These are phyloP conservation scores for Trematosphaeria pertusa DNA, from an alignment of 2,329 filamentous ascomycete genomes.

Conservation along the genomic window DNA sequence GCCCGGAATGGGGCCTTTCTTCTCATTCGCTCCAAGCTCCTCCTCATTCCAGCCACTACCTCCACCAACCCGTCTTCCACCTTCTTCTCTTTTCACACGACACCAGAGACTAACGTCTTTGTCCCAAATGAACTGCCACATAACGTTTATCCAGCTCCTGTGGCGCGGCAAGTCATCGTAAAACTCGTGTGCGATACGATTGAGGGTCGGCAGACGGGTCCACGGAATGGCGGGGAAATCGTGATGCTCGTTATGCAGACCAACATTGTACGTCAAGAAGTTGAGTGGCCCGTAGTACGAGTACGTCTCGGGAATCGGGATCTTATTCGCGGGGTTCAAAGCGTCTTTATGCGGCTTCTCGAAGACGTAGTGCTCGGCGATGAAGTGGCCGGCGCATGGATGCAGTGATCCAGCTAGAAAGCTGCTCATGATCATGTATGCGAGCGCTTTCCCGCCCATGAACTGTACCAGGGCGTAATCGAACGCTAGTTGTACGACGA, in stretches of 20 bases:
- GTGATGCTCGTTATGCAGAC: constrained; percentile 97
- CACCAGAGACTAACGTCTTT: constrained; percentile 88
- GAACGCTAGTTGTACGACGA: constrained; percentile 77
- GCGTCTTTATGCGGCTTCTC: constrained; percentile 59
- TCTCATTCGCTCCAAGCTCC: constrained; percentile 57
- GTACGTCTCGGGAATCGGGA: constrained; percentile 85
- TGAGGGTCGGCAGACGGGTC: constrained; percentile 81
- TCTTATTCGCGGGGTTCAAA: constrained; percentile 58
- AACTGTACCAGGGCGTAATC: constrained; percentile 72
- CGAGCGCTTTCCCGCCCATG: constrained; percentile 69
- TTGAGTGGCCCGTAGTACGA: constrained; percentile 96
- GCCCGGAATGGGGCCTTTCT: constrained; percentile 54
- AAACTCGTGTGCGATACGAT: constrained; percentile 85
- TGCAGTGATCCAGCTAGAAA: constrained; percentile 95
- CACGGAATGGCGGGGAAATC: constrained; percentile 97
- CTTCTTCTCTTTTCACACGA: constrained; percentile 89
- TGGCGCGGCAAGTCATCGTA: constrained; percentile 88
- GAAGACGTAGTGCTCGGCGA: constrained; percentile 82
- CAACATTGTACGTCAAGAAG: constrained; percentile 94
- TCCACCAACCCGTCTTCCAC: constrained; percentile 66
- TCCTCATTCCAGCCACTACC: constrained; percentile 54
- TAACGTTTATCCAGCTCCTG: constrained; percentile 88
- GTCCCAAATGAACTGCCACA: constrained; percentile 96
- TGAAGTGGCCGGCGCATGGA: constrained; percentile 96
- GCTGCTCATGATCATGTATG: constrained; percentile 86